phyloP scores from a whole-genome alignment of 345 rosid species.

The Chamaenerion angustifolium region DNA sequence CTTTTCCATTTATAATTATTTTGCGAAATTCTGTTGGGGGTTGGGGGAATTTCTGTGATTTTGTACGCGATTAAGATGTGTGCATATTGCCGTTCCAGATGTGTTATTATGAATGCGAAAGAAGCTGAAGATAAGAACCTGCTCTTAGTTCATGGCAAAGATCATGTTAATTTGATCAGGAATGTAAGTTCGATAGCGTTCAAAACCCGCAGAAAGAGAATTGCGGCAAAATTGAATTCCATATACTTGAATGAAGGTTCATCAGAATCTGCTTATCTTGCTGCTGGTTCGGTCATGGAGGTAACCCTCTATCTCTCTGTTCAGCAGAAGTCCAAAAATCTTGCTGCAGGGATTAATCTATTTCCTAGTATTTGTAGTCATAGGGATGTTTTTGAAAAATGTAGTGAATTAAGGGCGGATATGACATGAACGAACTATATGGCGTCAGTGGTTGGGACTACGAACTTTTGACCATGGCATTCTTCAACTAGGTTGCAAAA shows the following conservation, averaged over 20 bases:
- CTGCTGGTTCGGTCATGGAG: slow-evolving; percentile 86
- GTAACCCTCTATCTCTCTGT: slow-evolving; percentile 4
- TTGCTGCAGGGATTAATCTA: too few relatives aligned
- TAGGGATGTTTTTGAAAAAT: too few relatives aligned
- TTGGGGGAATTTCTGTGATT: too few relatives aligned
- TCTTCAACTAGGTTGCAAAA: slow-evolving; percentile 36
- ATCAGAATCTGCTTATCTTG: slow-evolving; percentile 70
- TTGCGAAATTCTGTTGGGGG: too few relatives aligned
- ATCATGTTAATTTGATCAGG: slow-evolving; percentile 49
- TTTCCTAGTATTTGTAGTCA: too few relatives aligned
- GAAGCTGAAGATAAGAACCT: slow-evolving; percentile 57
- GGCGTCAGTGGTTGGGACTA: too few relatives aligned
- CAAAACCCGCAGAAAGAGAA: slow-evolving; percentile 31
- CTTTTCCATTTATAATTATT: too few relatives aligned
- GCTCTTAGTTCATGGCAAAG: slow-evolving; percentile 42
- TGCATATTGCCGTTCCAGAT: slow-evolving; percentile 25
- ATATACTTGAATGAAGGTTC: slow-evolving; percentile 77
- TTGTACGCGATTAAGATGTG: too few relatives aligned
- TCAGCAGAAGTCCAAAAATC: too few relatives aligned
- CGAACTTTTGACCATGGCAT: not conserved
- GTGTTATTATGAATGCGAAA: slow-evolving; percentile 54
- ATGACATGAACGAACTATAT: too few relatives aligned
- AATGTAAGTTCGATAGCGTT: slow-evolving; percentile 49
- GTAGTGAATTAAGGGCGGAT: too few relatives aligned
- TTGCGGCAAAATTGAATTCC: slow-evolving; percentile 52